Evolutionary conservation across 177 flowering plant species (phyloP), one percentile per base, ranked within the genome.

Genomic region (Vitis hybrid): DNA sequence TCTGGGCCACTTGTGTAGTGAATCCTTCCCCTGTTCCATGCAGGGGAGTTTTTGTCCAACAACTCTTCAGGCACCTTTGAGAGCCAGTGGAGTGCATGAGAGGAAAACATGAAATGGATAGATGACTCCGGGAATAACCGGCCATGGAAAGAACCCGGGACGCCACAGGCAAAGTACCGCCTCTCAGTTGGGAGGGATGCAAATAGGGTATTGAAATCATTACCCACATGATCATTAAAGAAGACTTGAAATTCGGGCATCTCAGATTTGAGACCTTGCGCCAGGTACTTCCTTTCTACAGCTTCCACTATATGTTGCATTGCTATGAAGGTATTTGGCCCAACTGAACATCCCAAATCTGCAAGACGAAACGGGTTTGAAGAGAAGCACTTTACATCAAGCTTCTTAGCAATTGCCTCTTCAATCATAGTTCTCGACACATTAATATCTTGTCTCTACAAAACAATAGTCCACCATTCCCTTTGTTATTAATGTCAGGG

Each of bases 261-360:
- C 61, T 35, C 6, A 49, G 5, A 21, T 1, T 21, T 30, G 15
- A 62, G 65, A 21, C 62, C 62, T 15, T 55, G 12, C 6, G 73
- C 58, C 14, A 48, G 52, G 65, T 61, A 61, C 62, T 77, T 84
- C 2, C 19, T 72, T 40, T 76, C 54, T 2, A 87, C 11, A 2
- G 83, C 70, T 35, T 79, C 79, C 10, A 83, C 12, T 17, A 83
- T 55, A 56, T 71, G 70, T 11, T 84, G 73, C 24, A 83, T 62
- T 0, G 69, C 66, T 3, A 68, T 12, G 60, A 84, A 80, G 10
- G 90, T 87, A 65, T 87, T 87, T 54, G 86, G 87, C 15, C 90
- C 88, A 9, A 75, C 66, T 1, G 90, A 82, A 65, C 88, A 87
- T 8, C 90, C 90, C 9, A 84, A 61, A 66, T 87, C 90, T 1